Evolutionary conservation across 176 grass and related monocot genomes (phyloP).

Genomic region (Urochloa ruziziensis): DNA sequence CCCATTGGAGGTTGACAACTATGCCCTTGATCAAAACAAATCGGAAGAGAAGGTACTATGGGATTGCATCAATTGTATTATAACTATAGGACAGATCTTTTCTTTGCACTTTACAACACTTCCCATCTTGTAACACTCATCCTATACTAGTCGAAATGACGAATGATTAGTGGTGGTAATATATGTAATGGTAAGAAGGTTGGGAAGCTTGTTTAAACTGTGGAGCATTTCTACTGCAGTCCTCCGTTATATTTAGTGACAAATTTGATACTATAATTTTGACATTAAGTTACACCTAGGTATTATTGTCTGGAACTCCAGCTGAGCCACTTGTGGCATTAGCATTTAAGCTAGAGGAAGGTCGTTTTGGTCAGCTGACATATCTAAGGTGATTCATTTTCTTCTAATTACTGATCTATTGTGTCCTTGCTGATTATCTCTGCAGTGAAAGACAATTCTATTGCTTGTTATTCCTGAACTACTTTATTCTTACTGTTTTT

Average conservation of each 20-base stretch:
- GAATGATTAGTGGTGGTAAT: background rate
- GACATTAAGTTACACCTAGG: slow-evolving; percentile 43
- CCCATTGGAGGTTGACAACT: slow-evolving; percentile 82
- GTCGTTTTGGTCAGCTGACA: slow-evolving; percentile 97
- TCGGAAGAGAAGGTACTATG: slow-evolving; percentile 86
- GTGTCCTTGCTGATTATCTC: slow-evolving; percentile 17
- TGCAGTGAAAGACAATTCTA: background rate
- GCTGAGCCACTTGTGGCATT: slow-evolving; percentile 81
- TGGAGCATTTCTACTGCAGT: background rate
- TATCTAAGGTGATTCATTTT: slow-evolving; percentile 70
- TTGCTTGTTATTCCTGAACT: slow-evolving; percentile 18
- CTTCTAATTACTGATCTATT: slow-evolving; percentile 11
- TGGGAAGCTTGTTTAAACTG: background rate
- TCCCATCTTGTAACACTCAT: slow-evolving; percentile 13
- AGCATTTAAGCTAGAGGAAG: slow-evolving; percentile 98
- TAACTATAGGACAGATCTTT: background rate
- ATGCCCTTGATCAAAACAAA: slow-evolving; percentile 93
- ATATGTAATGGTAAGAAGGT: background rate
- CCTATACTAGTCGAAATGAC: background rate
- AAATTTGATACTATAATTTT: slow-evolving; percentile 10
- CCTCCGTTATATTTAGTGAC: background rate
- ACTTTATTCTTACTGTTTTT: slow-evolving; percentile 20
- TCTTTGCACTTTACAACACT: slow-evolving; percentile 11
- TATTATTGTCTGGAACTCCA: slow-evolving; percentile 73
- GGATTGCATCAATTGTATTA: slow-evolving; percentile 5